phyloP scores from a whole-genome alignment of 768 basidiomycete genomes.

The Inosperma sp. region DNA sequence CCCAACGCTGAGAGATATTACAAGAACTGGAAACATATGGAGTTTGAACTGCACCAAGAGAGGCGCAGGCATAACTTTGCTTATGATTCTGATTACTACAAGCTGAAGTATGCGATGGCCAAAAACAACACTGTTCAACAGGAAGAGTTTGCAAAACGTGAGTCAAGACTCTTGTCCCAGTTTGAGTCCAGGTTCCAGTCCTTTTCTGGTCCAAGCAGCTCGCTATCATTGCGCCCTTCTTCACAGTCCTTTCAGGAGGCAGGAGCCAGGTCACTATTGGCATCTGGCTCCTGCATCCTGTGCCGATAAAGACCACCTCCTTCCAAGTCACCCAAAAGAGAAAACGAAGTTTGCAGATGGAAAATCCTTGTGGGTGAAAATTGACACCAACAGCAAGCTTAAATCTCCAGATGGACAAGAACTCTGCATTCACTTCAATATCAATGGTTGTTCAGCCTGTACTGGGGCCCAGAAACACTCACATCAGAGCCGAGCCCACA shows the following conservation, averaged over 20 bases:
- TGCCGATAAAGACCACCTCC: conserved; percentile 14
- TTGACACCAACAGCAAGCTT: conserved; percentile 8
- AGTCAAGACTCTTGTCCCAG: conserved; percentile 14
- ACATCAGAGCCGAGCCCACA: conserved; percentile 10
- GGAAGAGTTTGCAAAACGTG: neutral
- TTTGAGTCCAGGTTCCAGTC: neutral
- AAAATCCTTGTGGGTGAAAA: conserved; percentile 8
- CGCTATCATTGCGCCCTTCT: conserved; percentile 2
- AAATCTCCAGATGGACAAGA: conserved; percentile 9
- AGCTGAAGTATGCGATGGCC: neutral
- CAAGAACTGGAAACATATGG: neutral
- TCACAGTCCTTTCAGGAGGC: conserved; percentile 7
- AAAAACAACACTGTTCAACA: neutral
- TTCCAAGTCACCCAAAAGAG: conserved; percentile 13
- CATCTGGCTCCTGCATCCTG: conserved; percentile 22
- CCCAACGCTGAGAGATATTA: neutral
- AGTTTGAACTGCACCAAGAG: conserved; percentile 4
- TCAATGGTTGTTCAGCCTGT: conserved; percentile 2
- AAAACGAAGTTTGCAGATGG: conserved; percentile 11
- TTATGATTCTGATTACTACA: neutral
- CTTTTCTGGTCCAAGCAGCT: neutral
- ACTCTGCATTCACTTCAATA: conserved; percentile 24
- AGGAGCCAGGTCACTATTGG: neutral
- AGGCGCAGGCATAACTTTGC: neutral
- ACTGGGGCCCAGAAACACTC: neutral